Conservation (phyloP, 129 eudicot species). For the Arctium lappa region DNA sequence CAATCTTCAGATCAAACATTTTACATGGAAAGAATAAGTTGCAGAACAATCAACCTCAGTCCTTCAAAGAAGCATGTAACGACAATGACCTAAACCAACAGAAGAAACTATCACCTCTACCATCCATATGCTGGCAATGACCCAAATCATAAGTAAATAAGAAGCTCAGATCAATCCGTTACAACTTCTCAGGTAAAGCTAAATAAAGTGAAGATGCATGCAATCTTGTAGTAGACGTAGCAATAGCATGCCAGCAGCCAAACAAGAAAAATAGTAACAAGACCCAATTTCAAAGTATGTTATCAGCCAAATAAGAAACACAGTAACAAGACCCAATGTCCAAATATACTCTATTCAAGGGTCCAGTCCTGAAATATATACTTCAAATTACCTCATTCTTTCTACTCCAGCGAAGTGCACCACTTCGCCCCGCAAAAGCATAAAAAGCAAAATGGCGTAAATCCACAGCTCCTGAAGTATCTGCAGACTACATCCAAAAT, state of each 20-base stretch:
- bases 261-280: neutral
- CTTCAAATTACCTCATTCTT: conserved; percentile 65
- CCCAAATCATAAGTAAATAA: neutral
- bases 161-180: neutral
- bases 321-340: neutral
- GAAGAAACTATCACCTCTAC: neutral
- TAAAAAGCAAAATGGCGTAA: conserved; percentile 93
- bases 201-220: neutral
- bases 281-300: neutral
- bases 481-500: conserved; percentile 46
- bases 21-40: neutral
- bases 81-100: neutral
- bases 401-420: conserved; percentile 85
- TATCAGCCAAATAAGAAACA: neutral
- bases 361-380: neutral
- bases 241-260: neutral
- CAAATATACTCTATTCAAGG: neutral
- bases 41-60: neutral
- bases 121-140: neutral
- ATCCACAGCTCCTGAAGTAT: conserved; percentile 60
- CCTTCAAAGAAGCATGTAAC: neutral
- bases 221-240: neutral
- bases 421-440: conserved; percentile 94
- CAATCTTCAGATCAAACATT: neutral
- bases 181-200: neutral